Evolutionary conservation across 805 yeast genomes (phyloP), one percentile per base, ranked within the genome.

Genomic region (Ogataea polymorpha): DNA sequence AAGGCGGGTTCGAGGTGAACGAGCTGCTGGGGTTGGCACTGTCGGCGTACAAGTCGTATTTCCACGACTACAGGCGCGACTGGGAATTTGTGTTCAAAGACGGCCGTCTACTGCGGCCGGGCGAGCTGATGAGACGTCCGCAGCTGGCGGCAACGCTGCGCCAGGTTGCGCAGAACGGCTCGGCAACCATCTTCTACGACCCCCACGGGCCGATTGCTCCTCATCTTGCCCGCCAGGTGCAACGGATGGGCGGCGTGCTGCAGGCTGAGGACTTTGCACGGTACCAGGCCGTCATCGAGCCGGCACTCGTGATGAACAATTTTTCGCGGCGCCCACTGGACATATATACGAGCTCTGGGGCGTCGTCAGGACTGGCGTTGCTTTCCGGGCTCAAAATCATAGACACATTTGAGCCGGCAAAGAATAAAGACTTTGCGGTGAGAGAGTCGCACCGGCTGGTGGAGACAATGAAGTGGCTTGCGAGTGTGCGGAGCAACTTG

Each of bases 381-480:
- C 54, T 84, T 12, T 73, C 89, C 2, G 97, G 95, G 0, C 65
- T 91, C 34, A 77, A 79, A 34, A 75, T 88, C 23, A 69, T 84
- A 65, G 73, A 79, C 46, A 61, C 61, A 21, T 45, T 63, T 13
- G 56, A 55, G 6, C 41, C 39, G 1, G 66, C 61, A 31, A 49
- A 48, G 10, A 39, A 41, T 8, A 40, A 31, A 12, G 86, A 80
- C 48, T 69, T 72, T 54, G 56, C 58, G 18, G 69, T 71, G 7
- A 44, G 74, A 10, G 71, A 75, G 11, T 67, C 80, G 2, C 97
- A 86, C 54, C 70, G 86, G 41, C 57, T 88, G 6, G 67, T 88
- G 9, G 99, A 91, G 63, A 67, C 85, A 3, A 87, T 91, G 95
- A 91, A 91, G 62, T 91, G 96, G 96, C 75, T 88, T 76, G 86